Evolutionary conservation across 805 yeast species (phyloP), one percentile per base, ranked within the genome.

Genomic region (Starmerella bombicola): DNA sequence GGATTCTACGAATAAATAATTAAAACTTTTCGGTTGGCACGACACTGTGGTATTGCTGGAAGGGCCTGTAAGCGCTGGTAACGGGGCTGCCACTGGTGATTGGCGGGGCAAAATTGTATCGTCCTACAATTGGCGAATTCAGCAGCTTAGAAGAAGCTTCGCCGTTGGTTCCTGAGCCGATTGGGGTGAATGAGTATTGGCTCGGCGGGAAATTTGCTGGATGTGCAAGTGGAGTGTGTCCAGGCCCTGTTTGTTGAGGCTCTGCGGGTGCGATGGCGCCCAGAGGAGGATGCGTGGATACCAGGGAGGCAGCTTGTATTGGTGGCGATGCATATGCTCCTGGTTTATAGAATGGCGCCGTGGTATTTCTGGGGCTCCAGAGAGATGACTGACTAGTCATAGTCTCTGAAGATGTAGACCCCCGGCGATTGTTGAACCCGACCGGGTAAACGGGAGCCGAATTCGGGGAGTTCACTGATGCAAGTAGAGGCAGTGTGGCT

Each of bases 41-140:
- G n/a, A 33, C 36, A 3, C 37, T 38, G 22, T 38, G 22, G 40
- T 24, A 42, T 26, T 38, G 46, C 26, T 42, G 46, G 37, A 42
- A 42, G 15, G 42, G 46, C 24, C 35, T 42, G 30, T 38, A 42
- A n/a, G 28, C 38, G 33, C n/a, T 30, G 33, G 12, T n/a, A 18
- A 12, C 9, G n/a, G 21, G 9, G 33, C 33, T n/a, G 9, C 17
- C 21, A n/a, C 33, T 30, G 9, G 33, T n/a, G 13, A 24, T 9
- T 9, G 28, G 28, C 13, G 28, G 12, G 9, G 28, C 12, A 13
- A 24, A 24, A 13, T 13, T 24, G 28, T 10, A 24, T 24, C 28
- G 28, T 10, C 28, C 28, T 13, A 24, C 13, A 13, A 13, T 24
- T 24, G 28, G 28, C 28, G 28, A 24, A 10, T 24, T 24, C 9